Evolutionary conservation across 768 basidiomycete species (phyloP).

Genomic region (Leccinum subtestaceum): DNA sequence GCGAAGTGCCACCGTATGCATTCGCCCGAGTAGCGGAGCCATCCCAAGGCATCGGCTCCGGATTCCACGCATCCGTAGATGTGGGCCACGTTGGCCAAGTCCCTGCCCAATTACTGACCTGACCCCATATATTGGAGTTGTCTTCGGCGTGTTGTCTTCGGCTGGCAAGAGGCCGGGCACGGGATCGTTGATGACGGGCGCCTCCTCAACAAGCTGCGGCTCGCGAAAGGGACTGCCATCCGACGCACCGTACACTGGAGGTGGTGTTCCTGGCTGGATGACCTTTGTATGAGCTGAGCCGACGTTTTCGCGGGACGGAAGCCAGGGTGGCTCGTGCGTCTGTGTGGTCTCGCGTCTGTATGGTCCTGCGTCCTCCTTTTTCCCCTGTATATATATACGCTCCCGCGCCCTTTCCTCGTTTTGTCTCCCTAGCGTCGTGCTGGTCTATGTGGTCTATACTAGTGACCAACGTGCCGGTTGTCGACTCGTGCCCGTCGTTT

Average conservation of each 20-base stretch:
- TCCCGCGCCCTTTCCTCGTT: no score
- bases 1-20: slow-evolving; percentile 4
- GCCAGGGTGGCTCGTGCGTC: slow-evolving; percentile 29
- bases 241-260: slow-evolving; percentile 14
- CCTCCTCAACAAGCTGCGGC: slow-evolving; percentile 52
- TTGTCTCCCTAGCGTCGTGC: no score
- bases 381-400: no score
- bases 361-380: no score
- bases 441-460: no score
- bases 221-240: slow-evolving; percentile 43
- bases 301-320: slow-evolving; percentile 31
- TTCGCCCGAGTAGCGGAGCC: slow-evolving; percentile 6
- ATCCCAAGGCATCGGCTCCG: no score
- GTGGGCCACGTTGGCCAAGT: no score
- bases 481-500: no score
- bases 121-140: slow-evolving; percentile 16
- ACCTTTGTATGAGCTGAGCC: slow-evolving; percentile 40
- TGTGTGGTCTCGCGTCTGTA: no score
- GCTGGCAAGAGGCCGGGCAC: slow-evolving; percentile 39
- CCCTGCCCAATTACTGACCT: no score
- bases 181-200: slow-evolving; percentile 34
- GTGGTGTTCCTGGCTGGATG: slow-evolving; percentile 27
- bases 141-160: slow-evolving; percentile 18
- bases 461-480: no score
- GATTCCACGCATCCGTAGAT: no score